Evolutionary conservation across 306 rosid species (phyloP).

Genomic region (Fragaria vesca): DNA sequence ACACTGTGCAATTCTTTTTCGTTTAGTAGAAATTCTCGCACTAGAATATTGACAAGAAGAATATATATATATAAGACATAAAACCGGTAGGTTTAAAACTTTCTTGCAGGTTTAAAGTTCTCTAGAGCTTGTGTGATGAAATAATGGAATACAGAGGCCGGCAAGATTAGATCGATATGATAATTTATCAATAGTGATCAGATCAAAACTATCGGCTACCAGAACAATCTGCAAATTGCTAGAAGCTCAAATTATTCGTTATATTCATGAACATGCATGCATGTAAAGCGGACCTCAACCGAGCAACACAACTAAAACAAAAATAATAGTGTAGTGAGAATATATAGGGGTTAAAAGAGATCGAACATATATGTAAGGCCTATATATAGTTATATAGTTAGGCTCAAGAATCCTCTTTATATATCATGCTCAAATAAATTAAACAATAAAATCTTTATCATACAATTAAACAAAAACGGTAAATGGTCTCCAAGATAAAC

Average conservation of each 20-base stretch:
- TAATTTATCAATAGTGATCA: background rate
- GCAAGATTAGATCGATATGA: background rate
- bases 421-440: conserved; percentile 23
- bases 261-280: conserved; percentile 6
- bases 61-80: background rate
- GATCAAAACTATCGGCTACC: background rate
- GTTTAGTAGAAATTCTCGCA: too few relatives aligned
- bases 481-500: background rate
- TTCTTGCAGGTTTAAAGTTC: background rate
- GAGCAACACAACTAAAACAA: conserved; percentile 21
- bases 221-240: background rate
- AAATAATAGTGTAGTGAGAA: conserved; percentile 37
- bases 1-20: background rate
- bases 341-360: conserved; percentile 56
- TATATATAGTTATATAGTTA: conserved; percentile 27
- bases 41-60: background rate
- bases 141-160: background rate
- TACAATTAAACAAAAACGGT: background rate
- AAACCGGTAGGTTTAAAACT: background rate
- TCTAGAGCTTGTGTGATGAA: background rate
- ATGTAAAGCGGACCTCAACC: conserved; percentile 40
- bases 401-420: conserved; percentile 43
- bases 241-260: background rate
- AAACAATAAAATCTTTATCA: background rate
- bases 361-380: conserved; percentile 30